Base-by-base conservation (phyloP, 805 yeast species). In the Metschnikowia lochheadii region DNA sequence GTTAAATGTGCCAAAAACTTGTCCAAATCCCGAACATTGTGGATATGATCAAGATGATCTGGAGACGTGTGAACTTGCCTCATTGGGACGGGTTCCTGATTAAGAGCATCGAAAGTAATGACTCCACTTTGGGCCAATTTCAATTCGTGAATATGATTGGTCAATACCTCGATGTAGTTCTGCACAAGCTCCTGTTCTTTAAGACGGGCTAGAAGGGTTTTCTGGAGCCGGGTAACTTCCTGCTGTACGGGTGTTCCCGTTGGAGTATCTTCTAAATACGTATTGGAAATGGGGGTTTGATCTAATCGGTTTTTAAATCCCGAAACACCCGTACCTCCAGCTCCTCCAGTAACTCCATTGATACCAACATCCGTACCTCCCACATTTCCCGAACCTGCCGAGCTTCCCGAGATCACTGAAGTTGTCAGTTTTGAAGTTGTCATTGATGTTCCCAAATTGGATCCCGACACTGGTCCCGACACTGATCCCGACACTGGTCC, bases 121-220 rank as follows among this genome's bases (percentile, higher is more conserved):
- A 72, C 75, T 5, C 78, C 78, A 52, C 68, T 72, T 54, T 72
- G 74, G 4, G 73, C 75, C 56, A 73, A 72, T 42, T 62, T 64
- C 33, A 73, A 63, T 52, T 73, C 77, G 50, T 72, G 72, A 50
- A 73, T 73, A 55, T 73, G 78, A 51, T 70, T 71, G 44, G 67
- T 64, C 23, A 73, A 64, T 8, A 72, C 69, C 26, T 73, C 78
- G 41, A 73, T 73, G 50, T 73, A 73, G 54, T 72, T 73, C 23
- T 68, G 59, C 14, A 73, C 70, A 31, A 73, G 60, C 51, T 72
- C 75, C 55, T 73, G 77, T 49, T 73, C 78, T 50, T 73, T 73
- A 17, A 73, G 56, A 54, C 69, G 68, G 10, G 72, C 57, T 20
- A 73, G 59, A 51, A 71, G 73, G 13, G 64, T 56, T 40, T 59